phyloP scores from a whole-genome alignment of 495 filamentous ascomycete genomes.

The Penicillium alfredii region DNA sequence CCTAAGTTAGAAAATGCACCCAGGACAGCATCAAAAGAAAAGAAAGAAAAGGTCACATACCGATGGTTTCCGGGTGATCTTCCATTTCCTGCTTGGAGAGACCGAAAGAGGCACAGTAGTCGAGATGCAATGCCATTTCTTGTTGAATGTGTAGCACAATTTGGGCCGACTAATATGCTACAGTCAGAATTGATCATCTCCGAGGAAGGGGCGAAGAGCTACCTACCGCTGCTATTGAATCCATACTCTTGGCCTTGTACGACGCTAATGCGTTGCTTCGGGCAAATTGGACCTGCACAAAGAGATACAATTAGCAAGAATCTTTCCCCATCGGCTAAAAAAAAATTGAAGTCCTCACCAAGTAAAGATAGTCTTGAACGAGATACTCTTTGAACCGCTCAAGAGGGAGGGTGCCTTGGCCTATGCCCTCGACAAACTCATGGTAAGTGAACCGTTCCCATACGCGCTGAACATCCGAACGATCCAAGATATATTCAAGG shows the following conservation, averaged over 20 bases:
- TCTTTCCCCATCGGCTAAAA: no score
- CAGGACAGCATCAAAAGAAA: conserved; percentile 23
- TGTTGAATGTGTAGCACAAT: conserved; percentile 69
- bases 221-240: conserved; percentile 60
- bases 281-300: conserved; percentile 76
- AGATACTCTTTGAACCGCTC: conserved; percentile 80
- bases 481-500: conserved; percentile 74
- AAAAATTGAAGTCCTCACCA: no score
- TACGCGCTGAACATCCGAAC: conserved; percentile 59
- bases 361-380: conserved; percentile 83
- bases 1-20: conserved; percentile 24
- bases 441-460: conserved; percentile 76
- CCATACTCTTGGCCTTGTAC: conserved; percentile 71
- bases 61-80: conserved; percentile 63
- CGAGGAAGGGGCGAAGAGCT: conserved; percentile 1
- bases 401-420: conserved; percentile 62
- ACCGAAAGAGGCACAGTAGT: conserved; percentile 75
- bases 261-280: conserved; percentile 75
- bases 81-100: conserved; percentile 73
- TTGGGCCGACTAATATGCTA: conserved; percentile 49
- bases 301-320: no score
- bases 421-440: conserved; percentile 71
- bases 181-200: conserved; percentile 1
- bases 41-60: conserved; percentile 34
- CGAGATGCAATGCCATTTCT: conserved; percentile 74